phyloP scores from a whole-genome alignment of 176 grass and related monocot species.

The Ensete ventricosum region DNA sequence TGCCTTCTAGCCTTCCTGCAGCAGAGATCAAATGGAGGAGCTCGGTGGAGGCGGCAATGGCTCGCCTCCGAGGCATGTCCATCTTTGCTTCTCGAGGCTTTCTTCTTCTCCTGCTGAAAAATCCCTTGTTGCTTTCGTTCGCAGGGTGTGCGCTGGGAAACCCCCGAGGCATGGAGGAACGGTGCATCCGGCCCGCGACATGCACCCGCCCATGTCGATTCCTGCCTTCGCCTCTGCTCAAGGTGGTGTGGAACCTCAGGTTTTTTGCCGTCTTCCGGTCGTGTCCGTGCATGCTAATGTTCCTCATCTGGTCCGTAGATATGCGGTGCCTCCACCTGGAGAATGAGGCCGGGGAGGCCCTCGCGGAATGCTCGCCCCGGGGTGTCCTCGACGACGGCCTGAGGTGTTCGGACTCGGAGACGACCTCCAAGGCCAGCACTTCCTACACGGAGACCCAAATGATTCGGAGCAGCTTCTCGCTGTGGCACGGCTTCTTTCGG shows the following conservation, averaged over 20 bases:
- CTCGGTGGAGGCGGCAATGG: too few relatives aligned
- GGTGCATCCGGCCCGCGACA: neutral
- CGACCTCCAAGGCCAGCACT: slow-evolving; percentile 3
- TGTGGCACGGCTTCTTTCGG: neutral
- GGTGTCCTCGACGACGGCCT: neutral
- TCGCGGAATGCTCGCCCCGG: neutral
- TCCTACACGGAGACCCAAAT: neutral
- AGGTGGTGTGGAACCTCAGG: neutral
- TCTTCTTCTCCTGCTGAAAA: too few relatives aligned
- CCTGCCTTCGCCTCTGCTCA: neutral
- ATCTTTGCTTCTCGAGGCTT: too few relatives aligned
- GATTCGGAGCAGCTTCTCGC: neutral
- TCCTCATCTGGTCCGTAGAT: neutral
- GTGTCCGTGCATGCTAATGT: too few relatives aligned
- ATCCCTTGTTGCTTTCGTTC: neutral
- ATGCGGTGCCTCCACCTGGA: neutral
- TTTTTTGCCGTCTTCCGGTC: too few relatives aligned
- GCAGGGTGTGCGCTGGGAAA: neutral
- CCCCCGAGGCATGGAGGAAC: neutral
- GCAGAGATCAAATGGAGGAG: too few relatives aligned
- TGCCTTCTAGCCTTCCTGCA: too few relatives aligned
- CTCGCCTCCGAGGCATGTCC: too few relatives aligned
- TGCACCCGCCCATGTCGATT: neutral
- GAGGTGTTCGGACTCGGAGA: neutral
- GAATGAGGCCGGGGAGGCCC: neutral